Evolutionary conservation across 371 early-diverging fungal genomes (phyloP).

Genomic region (Mycotypha africana): DNA sequence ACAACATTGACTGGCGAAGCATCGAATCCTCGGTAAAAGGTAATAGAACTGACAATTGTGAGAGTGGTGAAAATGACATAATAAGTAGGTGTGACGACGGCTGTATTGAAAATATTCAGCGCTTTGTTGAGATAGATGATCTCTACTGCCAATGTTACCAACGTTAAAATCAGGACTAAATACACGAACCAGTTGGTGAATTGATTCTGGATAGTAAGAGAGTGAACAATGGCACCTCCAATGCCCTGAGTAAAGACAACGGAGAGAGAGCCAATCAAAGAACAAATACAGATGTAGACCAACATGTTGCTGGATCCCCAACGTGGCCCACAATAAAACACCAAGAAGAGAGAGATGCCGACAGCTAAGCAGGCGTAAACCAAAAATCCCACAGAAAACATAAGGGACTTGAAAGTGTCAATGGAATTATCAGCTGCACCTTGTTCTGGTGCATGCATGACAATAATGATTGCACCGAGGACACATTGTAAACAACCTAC

Average conservation of each 20-base stretch:
- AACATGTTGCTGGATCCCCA: constrained; percentile 84
- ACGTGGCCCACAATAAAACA: constrained; percentile 77
- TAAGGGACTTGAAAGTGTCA: constrained; percentile 73
- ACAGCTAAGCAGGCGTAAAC: constrained; percentile 71
- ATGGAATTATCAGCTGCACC: constrained; percentile 67
- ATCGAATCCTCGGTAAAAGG: constrained; percentile 84
- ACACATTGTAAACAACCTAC: constrained; percentile 90
- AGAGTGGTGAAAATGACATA: constrained; percentile 93
- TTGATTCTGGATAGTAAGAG: constrained; percentile 77
- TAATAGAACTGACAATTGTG: constrained; percentile 85
- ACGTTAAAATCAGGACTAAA: constrained; percentile 68
- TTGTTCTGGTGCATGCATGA: constrained; percentile 91
- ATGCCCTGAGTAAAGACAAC: constrained; percentile 92
- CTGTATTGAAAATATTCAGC: constrained; percentile 88
- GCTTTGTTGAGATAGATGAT: constrained; percentile 97
- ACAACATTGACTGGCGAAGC: constrained; percentile 73
- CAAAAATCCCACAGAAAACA: constrained; percentile 80
- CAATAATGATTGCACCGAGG: constrained; percentile 85
- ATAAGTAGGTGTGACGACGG: constrained; percentile 88
- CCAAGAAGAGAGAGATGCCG: constrained; percentile 49
- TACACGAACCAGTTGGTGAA: constrained; percentile 86
- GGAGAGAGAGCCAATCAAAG: constrained; percentile 87
- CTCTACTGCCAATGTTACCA: constrained; percentile 76
- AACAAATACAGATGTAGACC: constrained; percentile 85
- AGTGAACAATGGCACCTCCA: constrained; percentile 85